Conservation (phyloP, 169 alveolate species). For the Theileria orientalis region DNA sequence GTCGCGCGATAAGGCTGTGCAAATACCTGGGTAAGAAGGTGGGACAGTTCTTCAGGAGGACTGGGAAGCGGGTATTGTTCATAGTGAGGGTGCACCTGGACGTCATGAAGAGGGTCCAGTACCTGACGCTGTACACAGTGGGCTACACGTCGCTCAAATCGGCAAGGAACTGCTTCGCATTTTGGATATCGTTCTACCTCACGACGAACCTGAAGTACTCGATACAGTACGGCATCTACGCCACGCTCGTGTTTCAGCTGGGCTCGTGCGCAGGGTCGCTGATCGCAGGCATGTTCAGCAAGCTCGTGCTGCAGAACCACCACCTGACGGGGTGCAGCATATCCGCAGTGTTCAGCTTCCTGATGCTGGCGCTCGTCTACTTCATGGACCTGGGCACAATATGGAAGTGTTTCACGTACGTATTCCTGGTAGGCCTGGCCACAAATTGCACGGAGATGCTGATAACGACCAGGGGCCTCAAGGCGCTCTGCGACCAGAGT, state of each 20-base stretch:
- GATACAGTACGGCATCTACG: slow-evolving; percentile 34
- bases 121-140: slow-evolving; percentile 4
- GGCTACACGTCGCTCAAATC: slow-evolving; percentile 20
- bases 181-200: slow-evolving; percentile 57
- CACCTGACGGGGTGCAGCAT: slow-evolving; percentile 38
- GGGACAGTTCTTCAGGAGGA: not conserved
- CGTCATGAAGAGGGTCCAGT: slow-evolving; percentile 16
- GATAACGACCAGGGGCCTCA: slow-evolving; percentile 45
- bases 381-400: slow-evolving; percentile 31
- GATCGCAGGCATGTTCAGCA: slow-evolving; percentile 21
- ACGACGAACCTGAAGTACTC: slow-evolving; percentile 37
- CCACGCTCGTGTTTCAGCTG: slow-evolving; percentile 45
- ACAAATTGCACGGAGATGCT: slow-evolving; percentile 51
- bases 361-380: slow-evolving; percentile 9
- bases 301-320: slow-evolving; percentile 24
- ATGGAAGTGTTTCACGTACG: slow-evolving; percentile 2
- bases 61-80: not conserved
- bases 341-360: slow-evolving; percentile 26
- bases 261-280: slow-evolving; percentile 56
- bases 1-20: not conserved
- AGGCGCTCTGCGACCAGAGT: slow-evolving; percentile 36
- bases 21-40: not conserved
- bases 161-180: slow-evolving; percentile 38
- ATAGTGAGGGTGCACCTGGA: slow-evolving; percentile 2
- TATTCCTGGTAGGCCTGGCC: slow-evolving; percentile 29